A percentile compares a stretch with the other conserved stretches of the same genome.
Conservation (phyloP, 495 filamentous ascomycete species). For the Schizothecium vesticola region DNA sequence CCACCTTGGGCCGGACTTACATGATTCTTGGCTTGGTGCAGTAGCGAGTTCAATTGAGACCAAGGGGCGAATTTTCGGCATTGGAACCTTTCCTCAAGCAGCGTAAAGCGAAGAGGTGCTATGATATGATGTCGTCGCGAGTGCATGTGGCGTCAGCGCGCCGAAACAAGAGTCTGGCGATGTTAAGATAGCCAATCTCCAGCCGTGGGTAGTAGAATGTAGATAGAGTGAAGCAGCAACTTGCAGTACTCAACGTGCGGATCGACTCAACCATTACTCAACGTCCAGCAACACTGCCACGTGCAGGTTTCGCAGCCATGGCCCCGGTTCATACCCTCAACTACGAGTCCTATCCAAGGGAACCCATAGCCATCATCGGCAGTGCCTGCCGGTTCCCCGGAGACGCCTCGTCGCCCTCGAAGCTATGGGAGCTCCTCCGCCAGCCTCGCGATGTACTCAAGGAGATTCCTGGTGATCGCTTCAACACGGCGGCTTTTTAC, state of each 20-base stretch:
- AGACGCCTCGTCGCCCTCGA: constrained; percentile 5
- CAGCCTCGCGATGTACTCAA: constrained; percentile 10
- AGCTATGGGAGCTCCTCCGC: constrained; percentile 18
- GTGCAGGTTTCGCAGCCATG: neutral
- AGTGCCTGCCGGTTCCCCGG: constrained; percentile 23
- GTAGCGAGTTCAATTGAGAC: neutral
- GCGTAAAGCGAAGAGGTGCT: neutral
- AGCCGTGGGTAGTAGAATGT: neutral
- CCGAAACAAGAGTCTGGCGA: neutral
- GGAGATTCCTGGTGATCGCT: constrained; percentile 12
- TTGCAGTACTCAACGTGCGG: neutral
- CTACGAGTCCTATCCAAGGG: neutral
- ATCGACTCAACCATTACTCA: neutral
- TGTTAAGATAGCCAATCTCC: constrained; percentile 1
- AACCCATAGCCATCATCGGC: constrained; percentile 27
- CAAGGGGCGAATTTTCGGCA: neutral
- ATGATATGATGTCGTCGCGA: neutral
- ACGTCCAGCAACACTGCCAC: neutral
- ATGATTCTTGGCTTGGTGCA: neutral
- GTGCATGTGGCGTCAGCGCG: neutral
- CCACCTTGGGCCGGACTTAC: neutral
- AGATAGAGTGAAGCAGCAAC: neutral
- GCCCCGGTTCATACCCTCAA: neutral
- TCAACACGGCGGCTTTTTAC: constrained; percentile 14
- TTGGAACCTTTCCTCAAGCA: neutral